A percentile compares a stretch with the other conserved stretches of the same genome.
phyloP scores from a whole-genome alignment of 1,284 basidiomycete genomes.

The Hypsizygus ulmarius region DNA sequence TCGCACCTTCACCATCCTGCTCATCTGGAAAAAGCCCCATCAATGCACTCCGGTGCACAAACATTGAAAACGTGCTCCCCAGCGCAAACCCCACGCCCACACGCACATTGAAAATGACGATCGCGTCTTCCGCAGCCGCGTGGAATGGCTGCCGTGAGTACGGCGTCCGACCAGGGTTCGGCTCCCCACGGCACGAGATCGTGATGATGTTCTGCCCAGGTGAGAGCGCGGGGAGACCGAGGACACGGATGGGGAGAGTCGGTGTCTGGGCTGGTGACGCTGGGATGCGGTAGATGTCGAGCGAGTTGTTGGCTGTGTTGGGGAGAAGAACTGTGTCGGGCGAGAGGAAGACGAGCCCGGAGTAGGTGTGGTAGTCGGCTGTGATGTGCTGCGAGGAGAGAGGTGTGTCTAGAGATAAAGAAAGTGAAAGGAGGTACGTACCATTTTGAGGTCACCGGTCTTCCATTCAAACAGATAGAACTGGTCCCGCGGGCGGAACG shows the following conservation, averaged over 20 bases:
- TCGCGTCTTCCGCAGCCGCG: constrained; percentile 32
- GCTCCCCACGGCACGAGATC: constrained; percentile 43
- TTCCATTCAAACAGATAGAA: constrained; percentile 45
- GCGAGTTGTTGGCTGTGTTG: constrained; percentile 29
- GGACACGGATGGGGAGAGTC: constrained; percentile 24
- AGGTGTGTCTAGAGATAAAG: not conserved
- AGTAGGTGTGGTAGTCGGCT: constrained; percentile 31
- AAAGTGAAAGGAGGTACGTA: constrained; percentile 20
- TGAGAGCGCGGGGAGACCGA: constrained; percentile 36
- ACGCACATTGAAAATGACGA: constrained; percentile 39
- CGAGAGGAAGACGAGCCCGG: constrained; percentile 40
- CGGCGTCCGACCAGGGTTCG: constrained; percentile 32
- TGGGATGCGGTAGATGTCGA: constrained; percentile 43
- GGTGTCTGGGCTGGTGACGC: constrained; percentile 3
- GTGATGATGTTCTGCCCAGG: constrained; percentile 24
- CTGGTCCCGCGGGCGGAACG: constrained; percentile 25
- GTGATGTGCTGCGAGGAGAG: constrained; percentile 21
- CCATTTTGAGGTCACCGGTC: constrained; percentile 34
- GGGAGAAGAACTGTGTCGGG: constrained; percentile 41
- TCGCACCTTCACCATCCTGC: too few species aligned
- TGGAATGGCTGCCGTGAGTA: constrained; percentile 27
- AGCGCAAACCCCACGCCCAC: constrained; percentile 18
- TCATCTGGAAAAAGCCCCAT: constrained; percentile 15
- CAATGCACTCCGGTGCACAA: constrained; percentile 40
- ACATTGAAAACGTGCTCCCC: constrained; percentile 24